Evolutionary conservation across 2,329 filamentous ascomycete genomes (phyloP), one percentile per base, ranked within the genome.

Genomic region (Peltaster fructicola): DNA sequence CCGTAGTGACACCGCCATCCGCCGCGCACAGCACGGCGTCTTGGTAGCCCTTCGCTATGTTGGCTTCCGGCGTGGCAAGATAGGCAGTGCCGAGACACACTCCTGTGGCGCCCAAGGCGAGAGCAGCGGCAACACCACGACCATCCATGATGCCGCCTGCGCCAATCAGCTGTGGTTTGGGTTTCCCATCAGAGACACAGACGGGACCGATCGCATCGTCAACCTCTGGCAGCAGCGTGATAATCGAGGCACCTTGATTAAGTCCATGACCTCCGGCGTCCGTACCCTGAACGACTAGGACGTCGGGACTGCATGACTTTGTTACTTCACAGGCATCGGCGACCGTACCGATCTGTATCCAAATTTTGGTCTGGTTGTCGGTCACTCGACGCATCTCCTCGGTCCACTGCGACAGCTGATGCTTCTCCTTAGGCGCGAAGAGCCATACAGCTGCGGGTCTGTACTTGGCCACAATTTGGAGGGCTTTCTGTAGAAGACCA

Each of bases 211-310:
- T 33, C 27, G 61, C 52, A 29, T 59, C 57, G 23, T 45, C 48
- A 6, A 70, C 56, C 47, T 74, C 69, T 0, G 67, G 67, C 17
- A 75, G 43, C 3, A 75, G 45, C 3, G 57, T 53, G 3, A 73
- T 44, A 2, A 74, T 47, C 5, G 68, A 58, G 3, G 62, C 59
- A 3, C 63, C 66, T 12, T 50, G 47, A 1, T 54, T 53, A 21
- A 65, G 61, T 32, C 71, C 68, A 39, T 75, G 70, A 0, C 71
- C 71, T 6, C 69, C 70, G 1, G 69, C 70, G 45, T 75, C 71
- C 5, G 57, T 54, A 3, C 71, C 70, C 44, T 75, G 71, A 4
- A 66, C 56, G 5, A 75, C 65, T 2, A 75, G 38, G 14, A 65
- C 65, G 36, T 75, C 67, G 1, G 64, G 53, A 14, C 33, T 49